Conservation (phyloP, 192 early-diverging fungal species). For the Linnemannia schmuckeri region DNA sequence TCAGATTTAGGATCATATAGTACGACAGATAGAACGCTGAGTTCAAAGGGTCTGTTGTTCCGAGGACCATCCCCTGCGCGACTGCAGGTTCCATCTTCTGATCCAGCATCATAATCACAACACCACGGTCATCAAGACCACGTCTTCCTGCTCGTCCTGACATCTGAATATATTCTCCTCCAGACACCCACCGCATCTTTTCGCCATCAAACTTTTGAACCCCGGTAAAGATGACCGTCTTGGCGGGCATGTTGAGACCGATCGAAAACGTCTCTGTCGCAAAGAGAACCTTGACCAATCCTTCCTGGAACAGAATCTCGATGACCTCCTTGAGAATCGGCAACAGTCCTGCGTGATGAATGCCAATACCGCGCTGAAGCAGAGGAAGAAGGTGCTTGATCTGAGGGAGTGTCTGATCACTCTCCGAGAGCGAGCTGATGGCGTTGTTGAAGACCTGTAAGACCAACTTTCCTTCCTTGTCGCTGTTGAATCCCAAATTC, state of each 20-base stretch:
- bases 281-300: conserved; percentile 93
- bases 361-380: conserved; percentile 90
- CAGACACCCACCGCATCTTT: conserved; percentile 74
- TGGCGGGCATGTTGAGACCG: conserved; percentile 98
- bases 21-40: conserved; percentile 95
- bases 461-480: conserved; percentile 79
- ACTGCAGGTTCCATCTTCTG: conserved; percentile 92
- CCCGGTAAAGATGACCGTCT: conserved; percentile 94
- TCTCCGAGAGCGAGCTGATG: conserved; percentile 81
- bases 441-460: conserved; percentile 86
- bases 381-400: conserved; percentile 91
- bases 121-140: conserved; percentile 95
- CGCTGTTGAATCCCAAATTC: conserved; percentile 88
- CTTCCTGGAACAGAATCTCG: conserved; percentile 96
- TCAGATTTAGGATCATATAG: conserved; percentile 94
- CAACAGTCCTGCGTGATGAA: conserved; percentile 94
- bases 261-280: conserved; percentile 99
- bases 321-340: conserved; percentile 96
- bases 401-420: conserved; percentile 88
- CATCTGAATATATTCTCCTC: conserved; percentile 99
- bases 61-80: conserved; percentile 91
- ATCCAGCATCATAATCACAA: conserved; percentile 95
- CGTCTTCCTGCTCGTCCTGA: conserved; percentile 94
- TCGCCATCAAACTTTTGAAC: conserved; percentile 93
- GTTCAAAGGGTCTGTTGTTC: conserved; percentile 79